These are phyloP conservation scores for Prunus yedoensis DNA, from an alignment of 331 rosid genomes.

Conservation along the genomic window DNA sequence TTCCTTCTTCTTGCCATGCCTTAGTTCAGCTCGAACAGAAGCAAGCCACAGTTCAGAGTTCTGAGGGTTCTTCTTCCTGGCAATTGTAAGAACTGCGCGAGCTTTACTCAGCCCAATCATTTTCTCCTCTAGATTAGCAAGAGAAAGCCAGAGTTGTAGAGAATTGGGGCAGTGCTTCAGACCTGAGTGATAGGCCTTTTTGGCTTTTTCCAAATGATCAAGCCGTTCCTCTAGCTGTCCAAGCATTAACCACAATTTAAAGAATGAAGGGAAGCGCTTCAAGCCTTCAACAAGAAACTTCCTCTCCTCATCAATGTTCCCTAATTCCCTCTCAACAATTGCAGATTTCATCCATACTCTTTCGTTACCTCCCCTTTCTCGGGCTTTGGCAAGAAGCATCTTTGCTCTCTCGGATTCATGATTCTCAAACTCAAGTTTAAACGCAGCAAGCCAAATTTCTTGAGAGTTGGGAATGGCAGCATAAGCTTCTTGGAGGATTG, in stretches of 20 bases:
- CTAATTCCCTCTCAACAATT: constrained; percentile 89
- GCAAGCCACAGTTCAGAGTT: constrained; percentile 84
- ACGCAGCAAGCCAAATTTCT: constrained; percentile 95
- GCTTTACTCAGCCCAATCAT: constrained; percentile 81
- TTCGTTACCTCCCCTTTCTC: constrained; percentile 87
- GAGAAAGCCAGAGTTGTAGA: constrained; percentile 75
- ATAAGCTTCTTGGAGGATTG: constrained; percentile 88
- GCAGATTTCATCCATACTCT: constrained; percentile 95
- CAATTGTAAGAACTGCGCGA: constrained; percentile 80
- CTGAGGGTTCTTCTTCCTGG: constrained; percentile 82
- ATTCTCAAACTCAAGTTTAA: constrained; percentile 92
- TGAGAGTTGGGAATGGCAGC: constrained; percentile 91
- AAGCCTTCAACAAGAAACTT: constrained; percentile 79
- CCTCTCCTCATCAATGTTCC: constrained; percentile 76
- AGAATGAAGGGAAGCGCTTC: constrained; percentile 75
- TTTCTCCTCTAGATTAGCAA: constrained; percentile 79
- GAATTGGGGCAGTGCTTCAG: constrained; percentile 64
- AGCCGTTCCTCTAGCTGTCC: constrained; percentile 75
- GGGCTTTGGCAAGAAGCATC: constrained; percentile 83
- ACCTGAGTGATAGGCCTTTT: constrained; percentile 72
- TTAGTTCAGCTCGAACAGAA: constrained; percentile 75
- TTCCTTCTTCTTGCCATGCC: constrained; percentile 77
- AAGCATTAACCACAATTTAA: constrained; percentile 92
- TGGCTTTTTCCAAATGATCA: constrained; percentile 65
- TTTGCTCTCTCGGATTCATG: constrained; percentile 92